Percentiles rank a stretch among this genome's conserved stretches.
These are phyloP conservation scores for Penicillium palitans DNA, from an alignment of 2,329 filamentous ascomycete species.

Conservation along the genomic window DNA sequence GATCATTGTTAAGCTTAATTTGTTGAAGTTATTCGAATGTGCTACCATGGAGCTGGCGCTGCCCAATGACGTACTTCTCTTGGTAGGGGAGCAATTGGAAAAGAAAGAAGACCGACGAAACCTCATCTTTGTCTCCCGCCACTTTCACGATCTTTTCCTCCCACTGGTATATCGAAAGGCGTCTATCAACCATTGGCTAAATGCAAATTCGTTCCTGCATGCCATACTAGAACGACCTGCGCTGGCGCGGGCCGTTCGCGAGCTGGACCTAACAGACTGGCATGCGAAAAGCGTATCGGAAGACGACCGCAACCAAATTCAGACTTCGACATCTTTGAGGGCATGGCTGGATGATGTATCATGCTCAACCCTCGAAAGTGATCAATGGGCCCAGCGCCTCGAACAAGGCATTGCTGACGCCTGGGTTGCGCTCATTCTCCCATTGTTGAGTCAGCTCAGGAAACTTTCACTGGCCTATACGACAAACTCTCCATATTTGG, in stretches of 20 bases:
- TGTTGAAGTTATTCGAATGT: not conserved
- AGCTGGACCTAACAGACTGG: conserved; percentile 28
- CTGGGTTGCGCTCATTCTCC: conserved; percentile 31
- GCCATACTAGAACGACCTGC: conserved; percentile 23
- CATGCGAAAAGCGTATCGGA: not conserved
- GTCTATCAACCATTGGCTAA: conserved; percentile 18
- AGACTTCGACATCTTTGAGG: not conserved
- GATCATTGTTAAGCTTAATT: not conserved
- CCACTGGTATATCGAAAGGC: conserved; percentile 25
- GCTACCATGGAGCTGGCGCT: conserved; percentile 6
- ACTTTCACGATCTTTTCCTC: conserved; percentile 32
- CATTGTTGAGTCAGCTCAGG: conserved; percentile 26
- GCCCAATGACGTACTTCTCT: conserved; percentile 33
- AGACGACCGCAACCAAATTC: conserved; percentile 10
- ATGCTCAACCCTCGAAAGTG: conserved; percentile 22
- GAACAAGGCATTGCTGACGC: conserved; percentile 25
- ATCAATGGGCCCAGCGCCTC: conserved; percentile 27
- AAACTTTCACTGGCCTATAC: conserved; percentile 25
- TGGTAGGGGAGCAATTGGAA: conserved; percentile 31
- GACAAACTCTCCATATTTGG: conserved; percentile 22
- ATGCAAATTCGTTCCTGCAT: conserved; percentile 24
- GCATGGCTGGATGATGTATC: conserved; percentile 13
- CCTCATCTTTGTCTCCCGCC: conserved; percentile 27
- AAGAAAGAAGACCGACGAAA: conserved; percentile 28
- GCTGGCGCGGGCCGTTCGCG: conserved; percentile 27